Evolutionary conservation across 2,329 filamentous ascomycete genomes (phyloP), one percentile per base, ranked within the genome.

Genomic region (Epichloe gansuensis): DNA sequence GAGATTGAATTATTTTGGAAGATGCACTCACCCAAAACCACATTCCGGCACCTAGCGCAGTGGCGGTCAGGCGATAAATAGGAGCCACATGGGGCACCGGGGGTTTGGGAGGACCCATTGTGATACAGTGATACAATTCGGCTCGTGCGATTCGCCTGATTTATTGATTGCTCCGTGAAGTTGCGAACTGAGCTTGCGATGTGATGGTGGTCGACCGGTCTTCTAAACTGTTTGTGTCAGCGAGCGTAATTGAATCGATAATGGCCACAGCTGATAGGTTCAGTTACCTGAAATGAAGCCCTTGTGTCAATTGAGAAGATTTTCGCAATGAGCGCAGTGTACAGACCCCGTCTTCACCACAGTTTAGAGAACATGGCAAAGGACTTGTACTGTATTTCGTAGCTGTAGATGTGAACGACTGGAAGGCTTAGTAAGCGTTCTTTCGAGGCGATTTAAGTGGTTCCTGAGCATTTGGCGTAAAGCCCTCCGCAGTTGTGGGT

Each of bases 1-100:
- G 31, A 17, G 13, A 12, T 25, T 7, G 17, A 43, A 17, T 21
- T 34, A 15, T 34, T 8, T 35, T 15, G 37, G 13, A 37, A 51
- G 15, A 51, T 17, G 6, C 52, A 75, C 86, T 66, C 81, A 97
- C 91, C 71, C 93, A 98, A 74, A 98, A 97, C 93, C 93, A 98
- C 93, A 97, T 98, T 73, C 86, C 88, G 52, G 93, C 93, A 61
- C 90, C 88, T 57, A 98, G 77, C 56, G 85, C 88, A 45, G 89
- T 96, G 46, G 88, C 91, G 54, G 84, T 80, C 70, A 91, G 86
- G 67, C 88, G 82, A 76, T 97, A 95, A 59, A 95, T 66, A 49
- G 70, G 69, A 41, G 73, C 72, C 56, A 77, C 76, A 59, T 76
- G 75, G 58, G 76, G 73, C 61, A 70, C 63, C 1, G 71, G 70